phyloP scores from a whole-genome alignment of 345 rosid genomes.

The Eucalyptus viminalis region DNA sequence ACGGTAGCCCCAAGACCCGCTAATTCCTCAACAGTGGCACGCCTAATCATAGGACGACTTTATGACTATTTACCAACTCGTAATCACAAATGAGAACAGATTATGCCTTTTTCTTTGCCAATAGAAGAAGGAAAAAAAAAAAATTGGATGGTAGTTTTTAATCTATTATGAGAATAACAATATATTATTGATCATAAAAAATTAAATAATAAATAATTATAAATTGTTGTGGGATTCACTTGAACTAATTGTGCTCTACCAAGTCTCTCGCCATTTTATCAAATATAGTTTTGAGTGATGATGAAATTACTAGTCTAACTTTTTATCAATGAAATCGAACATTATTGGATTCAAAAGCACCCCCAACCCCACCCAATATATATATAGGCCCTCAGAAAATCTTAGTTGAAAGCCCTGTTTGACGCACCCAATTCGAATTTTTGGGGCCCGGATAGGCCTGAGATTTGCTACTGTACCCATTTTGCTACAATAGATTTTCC shows the following conservation, averaged over 20 bases:
- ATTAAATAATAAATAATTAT: too few species aligned
- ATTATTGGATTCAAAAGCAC: background rate
- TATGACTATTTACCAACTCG: background rate
- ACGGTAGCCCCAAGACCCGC: constrained; percentile 32
- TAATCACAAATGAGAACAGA: background rate
- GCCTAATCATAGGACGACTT: constrained; percentile 2
- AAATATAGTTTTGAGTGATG: background rate
- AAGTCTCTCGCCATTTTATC: background rate
- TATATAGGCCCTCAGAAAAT: background rate
- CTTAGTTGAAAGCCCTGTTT: background rate
- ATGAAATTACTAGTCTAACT: background rate
- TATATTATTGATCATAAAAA: too few species aligned
- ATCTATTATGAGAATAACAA: too few species aligned
- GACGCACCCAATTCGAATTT: background rate
- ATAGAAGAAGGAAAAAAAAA: background rate
- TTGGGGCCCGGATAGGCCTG: background rate
- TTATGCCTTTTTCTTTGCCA: background rate
- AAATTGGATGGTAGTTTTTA: too few species aligned
- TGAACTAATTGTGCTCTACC: fast-evolving
- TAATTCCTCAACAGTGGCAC: constrained; percentile 40
- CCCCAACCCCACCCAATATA: background rate
- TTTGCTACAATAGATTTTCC: background rate
- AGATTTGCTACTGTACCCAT: background rate
- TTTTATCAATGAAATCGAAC: background rate
- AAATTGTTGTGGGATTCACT: too few species aligned